Evolutionary conservation across 805 yeast genomes (phyloP), one percentile per base, ranked within the genome.

Genomic region (Barnettozyma sucrosica): DNA sequence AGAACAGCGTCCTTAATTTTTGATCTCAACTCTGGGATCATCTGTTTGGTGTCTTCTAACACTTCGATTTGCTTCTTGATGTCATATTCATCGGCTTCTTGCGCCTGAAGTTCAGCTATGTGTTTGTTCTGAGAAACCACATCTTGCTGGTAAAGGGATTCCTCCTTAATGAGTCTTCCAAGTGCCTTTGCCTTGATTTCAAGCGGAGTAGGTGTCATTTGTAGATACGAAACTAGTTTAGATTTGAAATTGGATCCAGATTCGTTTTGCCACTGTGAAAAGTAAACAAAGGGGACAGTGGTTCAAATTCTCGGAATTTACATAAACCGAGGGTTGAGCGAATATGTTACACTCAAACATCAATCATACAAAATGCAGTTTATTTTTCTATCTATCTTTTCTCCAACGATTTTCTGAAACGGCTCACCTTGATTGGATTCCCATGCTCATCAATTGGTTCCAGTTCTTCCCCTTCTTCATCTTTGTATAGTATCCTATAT

Each of bases 121-220:
- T 65, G 67, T 8, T 63, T 62, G 39, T 72, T 67, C 51, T 83
- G 85, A 41, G 80, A 82, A 14, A 62, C 62, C 33, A 77, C 69
- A 56, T 87, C 95, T 47, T 73, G 69, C 23, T 72, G 67, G 61
- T 87, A 88, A 30, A 78, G 68, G 11, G 59, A 59, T 51, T 81
- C 81, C 61, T 89, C 96, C 54, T 85, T 85, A 36, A 81, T 56
- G 14, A 89, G 68, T 51, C 95, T 72, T 50, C 75, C 73, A 44
- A 88, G 69, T 1, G 96, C 89, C 49, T 76, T 79, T 33, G 76
- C 72, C 55, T 85, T 86, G 62, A 88, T 85, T 56, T 83, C 85
- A 36, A 85, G 66, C 50, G 74, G 80, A 2, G 87, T 70, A 26
- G 92, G 93, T 2, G 88, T 73, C 85, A 84, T 84, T 11, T 14